Percentiles rank a stretch among this genome's conserved stretches.
phyloP scores from a whole-genome alignment of 345 rosid species.

The Turnera subulata region DNA sequence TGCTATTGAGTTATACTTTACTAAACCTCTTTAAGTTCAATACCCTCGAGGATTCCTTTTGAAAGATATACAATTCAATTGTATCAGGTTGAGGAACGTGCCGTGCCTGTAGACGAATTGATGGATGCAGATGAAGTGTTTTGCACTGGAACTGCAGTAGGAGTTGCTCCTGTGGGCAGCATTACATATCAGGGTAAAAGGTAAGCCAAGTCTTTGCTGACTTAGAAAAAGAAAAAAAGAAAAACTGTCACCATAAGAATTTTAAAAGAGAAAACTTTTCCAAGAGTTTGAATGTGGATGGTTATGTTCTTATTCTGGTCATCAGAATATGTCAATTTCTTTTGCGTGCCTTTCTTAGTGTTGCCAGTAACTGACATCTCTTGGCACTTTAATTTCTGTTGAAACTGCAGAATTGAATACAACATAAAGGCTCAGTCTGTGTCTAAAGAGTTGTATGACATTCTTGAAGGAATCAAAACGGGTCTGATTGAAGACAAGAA shows the following conservation, averaged over 20 bases:
- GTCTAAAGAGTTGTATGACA: slow-evolving; percentile 42
- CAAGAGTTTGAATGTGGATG: neutral
- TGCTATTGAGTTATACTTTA: too few relatives aligned
- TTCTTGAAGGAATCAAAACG: slow-evolving; percentile 64
- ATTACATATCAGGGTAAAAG: slow-evolving; percentile 39
- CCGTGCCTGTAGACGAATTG: slow-evolving; percentile 37
- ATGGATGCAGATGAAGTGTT: slow-evolving; percentile 52
- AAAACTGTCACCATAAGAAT: neutral
- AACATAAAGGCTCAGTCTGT: slow-evolving; percentile 38
- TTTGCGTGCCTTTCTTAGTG: neutral
- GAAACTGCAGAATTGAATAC: slow-evolving; percentile 52
- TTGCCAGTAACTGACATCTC: neutral
- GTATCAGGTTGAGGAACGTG: slow-evolving; percentile 40
- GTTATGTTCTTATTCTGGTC: too few relatives aligned
- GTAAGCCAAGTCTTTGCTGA: slow-evolving; percentile 12
- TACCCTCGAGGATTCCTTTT: neutral
- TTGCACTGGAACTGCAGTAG: slow-evolving; percentile 56
- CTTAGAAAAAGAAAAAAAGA: too few relatives aligned
- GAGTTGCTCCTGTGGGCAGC: slow-evolving; percentile 45
- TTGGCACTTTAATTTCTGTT: neutral
- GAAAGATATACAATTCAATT: neutral
- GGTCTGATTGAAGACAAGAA: slow-evolving; percentile 66
- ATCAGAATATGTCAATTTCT: neutral
- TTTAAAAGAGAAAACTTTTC: neutral
- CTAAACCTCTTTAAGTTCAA: neutral